phyloP scores from a whole-genome alignment of 148 eudicot genomes.

The Pouteria glomerata region DNA sequence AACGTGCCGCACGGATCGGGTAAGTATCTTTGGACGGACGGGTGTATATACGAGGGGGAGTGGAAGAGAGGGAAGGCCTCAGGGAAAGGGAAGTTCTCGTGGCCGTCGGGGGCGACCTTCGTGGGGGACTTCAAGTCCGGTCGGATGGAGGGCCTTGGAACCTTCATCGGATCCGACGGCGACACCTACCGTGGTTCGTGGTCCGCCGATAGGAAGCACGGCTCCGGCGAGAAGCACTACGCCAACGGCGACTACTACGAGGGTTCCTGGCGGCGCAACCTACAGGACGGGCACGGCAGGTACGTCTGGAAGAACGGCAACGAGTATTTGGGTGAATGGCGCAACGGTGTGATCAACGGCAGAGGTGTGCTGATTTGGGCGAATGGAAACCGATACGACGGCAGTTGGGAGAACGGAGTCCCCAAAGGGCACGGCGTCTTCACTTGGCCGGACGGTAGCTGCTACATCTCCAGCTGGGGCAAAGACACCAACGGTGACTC shows the following conservation, averaged over 20 bases:
- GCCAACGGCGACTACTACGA: conserved; percentile 71
- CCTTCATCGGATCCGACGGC: conserved; percentile 66
- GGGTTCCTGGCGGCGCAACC: conserved; percentile 57
- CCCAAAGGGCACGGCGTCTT: conserved; percentile 46
- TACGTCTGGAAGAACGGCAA: conserved; percentile 78
- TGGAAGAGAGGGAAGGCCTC: conserved; percentile 86
- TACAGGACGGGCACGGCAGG: conserved; percentile 69
- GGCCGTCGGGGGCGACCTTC: conserved; percentile 88
- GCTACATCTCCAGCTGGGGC: conserved; percentile 34
- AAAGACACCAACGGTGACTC: conserved; percentile 11
- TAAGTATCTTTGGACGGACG: conserved; percentile 86
- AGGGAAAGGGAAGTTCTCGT: conserved; percentile 85
- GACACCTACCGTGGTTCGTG: conserved; percentile 68
- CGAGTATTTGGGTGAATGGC: conserved; percentile 67
- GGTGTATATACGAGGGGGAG: conserved; percentile 93
- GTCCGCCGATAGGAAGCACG: conserved; percentile 59
- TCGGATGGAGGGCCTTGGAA: conserved; percentile 77
- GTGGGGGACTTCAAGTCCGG: conserved; percentile 82
- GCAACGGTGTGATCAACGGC: conserved; percentile 54
- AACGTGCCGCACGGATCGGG: conserved; percentile 71
- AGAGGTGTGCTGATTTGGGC: conserved; percentile 67
- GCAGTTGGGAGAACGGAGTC: conserved; percentile 56
- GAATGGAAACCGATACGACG: conserved; percentile 52
- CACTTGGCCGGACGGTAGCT: conserved; percentile 43
- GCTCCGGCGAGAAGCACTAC: conserved; percentile 60